Percentiles rank a stretch among this genome's conserved stretches.
phyloP scores from a whole-genome alignment of 306 rosid species.

The Pueraria montana region DNA sequence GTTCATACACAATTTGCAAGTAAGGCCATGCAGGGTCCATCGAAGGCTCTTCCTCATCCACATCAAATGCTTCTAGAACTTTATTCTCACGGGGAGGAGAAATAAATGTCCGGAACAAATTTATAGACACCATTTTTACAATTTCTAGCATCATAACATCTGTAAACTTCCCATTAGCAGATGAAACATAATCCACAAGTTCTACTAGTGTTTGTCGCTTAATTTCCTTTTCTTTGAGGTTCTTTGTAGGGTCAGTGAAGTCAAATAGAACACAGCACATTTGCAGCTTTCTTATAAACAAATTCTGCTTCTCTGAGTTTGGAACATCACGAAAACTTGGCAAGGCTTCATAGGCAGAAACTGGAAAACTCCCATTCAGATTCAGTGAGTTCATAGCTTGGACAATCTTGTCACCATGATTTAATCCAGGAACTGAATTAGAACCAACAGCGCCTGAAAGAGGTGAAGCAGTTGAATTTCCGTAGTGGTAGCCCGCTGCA shows the following conservation, averaged over 20 bases:
- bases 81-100: conserved; percentile 85
- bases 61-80: conserved; percentile 82
- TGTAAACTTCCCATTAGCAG: conserved; percentile 81
- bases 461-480: conserved; percentile 59
- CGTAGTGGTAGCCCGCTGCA: conserved; percentile 57
- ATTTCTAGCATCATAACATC: conserved; percentile 87
- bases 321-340: conserved; percentile 90
- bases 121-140: conserved; percentile 77
- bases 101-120: conserved; percentile 85
- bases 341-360: conserved; percentile 76
- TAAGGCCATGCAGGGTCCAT: conserved; percentile 99
- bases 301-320: conserved; percentile 83
- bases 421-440: conserved; percentile 63
- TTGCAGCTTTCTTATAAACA: conserved; percentile 84
- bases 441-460: conserved; percentile 58
- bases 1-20: conserved; percentile 90
- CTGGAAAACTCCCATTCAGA: conserved; percentile 71
- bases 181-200: conserved; percentile 91
- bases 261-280: conserved; percentile 87
- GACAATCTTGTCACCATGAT: conserved; percentile 63
- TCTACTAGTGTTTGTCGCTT: conserved; percentile 91
- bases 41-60: conserved; percentile 95
- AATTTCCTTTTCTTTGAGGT: conserved; percentile 83
- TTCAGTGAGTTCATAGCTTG: conserved; percentile 74
- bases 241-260: conserved; percentile 82